These are phyloP conservation scores for Ceratocystis lukuohia DNA, from an alignment of 2,329 filamentous ascomycete species.

Conservation along the genomic window DNA sequence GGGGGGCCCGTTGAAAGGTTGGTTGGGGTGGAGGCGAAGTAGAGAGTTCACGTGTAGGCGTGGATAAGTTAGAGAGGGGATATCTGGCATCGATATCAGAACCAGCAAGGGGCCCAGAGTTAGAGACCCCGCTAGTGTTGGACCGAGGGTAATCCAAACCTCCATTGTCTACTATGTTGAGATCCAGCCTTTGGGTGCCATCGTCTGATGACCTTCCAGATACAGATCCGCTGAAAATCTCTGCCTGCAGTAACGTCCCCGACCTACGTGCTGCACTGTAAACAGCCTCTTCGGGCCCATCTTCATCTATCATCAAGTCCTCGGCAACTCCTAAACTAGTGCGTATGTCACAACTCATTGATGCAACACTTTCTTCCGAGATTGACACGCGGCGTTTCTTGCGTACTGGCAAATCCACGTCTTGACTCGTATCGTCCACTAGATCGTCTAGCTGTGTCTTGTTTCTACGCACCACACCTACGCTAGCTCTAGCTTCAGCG, in stretches of 20 bases:
- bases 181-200: not conserved
- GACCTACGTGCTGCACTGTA: not conserved
- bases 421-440: constrained; percentile 20
- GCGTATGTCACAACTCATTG: not conserved
- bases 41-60: not conserved
- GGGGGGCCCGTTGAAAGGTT: constrained; percentile 29
- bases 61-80: too few relatives aligned
- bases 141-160: too few relatives aligned
- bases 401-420: constrained; percentile 13
- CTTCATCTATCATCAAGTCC: not conserved
- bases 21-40: constrained; percentile 26
- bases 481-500: constrained; percentile 2
- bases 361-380: not conserved
- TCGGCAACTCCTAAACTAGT: not conserved
- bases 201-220: not conserved
- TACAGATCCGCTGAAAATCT: not conserved
- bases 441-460: constrained; percentile 27
- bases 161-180: too few relatives aligned
- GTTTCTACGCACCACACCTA: not conserved
- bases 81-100: too few relatives aligned
- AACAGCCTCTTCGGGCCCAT: not conserved
- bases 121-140: too few relatives aligned
- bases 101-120: too few relatives aligned
- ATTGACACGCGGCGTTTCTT: constrained; percentile 13
- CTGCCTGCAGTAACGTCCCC: not conserved